phyloP scores from a whole-genome alignment of 495 filamentous ascomycete genomes.

The Penicillium daleae region DNA sequence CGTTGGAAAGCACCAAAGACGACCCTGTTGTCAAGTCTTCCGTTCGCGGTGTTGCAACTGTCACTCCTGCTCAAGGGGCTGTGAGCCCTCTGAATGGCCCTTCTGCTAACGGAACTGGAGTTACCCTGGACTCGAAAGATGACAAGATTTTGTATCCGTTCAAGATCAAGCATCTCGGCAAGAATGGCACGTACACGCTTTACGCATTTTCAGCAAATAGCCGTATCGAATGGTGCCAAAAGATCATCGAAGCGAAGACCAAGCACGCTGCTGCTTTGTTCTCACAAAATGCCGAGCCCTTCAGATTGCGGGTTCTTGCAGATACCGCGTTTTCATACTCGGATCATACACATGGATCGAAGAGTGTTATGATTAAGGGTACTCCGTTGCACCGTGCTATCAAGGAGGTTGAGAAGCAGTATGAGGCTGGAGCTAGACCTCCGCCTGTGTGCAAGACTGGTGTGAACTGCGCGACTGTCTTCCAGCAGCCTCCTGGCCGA shows the following conservation, averaged over 20 bases:
- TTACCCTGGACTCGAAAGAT: slow-evolving; percentile 61
- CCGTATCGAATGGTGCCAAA: slow-evolving; percentile 86
- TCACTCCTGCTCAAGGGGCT: slow-evolving; percentile 56
- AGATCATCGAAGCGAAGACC: slow-evolving; percentile 93
- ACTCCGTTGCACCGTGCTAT: slow-evolving; percentile 93
- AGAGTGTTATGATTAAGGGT: slow-evolving; percentile 71
- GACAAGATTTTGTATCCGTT: slow-evolving; percentile 92
- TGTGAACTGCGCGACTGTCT: slow-evolving; percentile 92
- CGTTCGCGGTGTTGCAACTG: slow-evolving; percentile 71
- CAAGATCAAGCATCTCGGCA: slow-evolving; percentile 94
- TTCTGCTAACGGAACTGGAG: slow-evolving; percentile 48
- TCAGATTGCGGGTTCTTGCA: slow-evolving; percentile 87
- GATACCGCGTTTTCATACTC: slow-evolving; percentile 90
- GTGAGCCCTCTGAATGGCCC: slow-evolving; percentile 56
- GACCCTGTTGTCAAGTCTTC: slow-evolving; percentile 84
- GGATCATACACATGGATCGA: slow-evolving; percentile 54
- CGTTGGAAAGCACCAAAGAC: slow-evolving; percentile 87
- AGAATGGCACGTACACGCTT: slow-evolving; percentile 78
- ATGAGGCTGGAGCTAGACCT: slow-evolving; percentile 64
- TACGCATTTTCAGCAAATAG: slow-evolving; percentile 76
- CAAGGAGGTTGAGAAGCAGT: slow-evolving; percentile 78
- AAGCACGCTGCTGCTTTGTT: slow-evolving; percentile 85
- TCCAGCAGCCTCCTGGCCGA: slow-evolving; percentile 72
- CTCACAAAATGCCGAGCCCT: slow-evolving; percentile 94
- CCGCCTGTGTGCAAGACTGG: slow-evolving; percentile 75